phyloP scores from a whole-genome alignment of 352 stramenopile species.

The Phytopythium aichiense region DNA sequence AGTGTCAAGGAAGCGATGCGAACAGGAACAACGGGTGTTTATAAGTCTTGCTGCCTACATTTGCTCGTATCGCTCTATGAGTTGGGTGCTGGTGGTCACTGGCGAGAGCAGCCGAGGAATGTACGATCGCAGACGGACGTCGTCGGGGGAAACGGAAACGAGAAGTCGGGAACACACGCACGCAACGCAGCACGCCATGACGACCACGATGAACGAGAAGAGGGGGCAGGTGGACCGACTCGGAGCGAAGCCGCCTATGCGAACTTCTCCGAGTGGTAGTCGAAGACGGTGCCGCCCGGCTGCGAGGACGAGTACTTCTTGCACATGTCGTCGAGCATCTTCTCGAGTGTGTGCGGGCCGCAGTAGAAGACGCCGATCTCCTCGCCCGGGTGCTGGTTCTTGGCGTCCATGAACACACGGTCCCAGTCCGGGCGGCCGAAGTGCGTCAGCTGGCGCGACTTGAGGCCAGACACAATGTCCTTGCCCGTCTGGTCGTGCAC shows the following conservation, averaged over 20 bases:
- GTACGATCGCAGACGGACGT: slow-evolving; percentile 1
- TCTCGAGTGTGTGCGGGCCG: slow-evolving; percentile 72
- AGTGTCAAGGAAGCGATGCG: not conserved
- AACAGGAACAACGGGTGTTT: not conserved
- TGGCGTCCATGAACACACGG: slow-evolving; percentile 57
- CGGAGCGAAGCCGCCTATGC: slow-evolving; percentile 22
- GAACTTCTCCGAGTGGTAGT: slow-evolving; percentile 87
- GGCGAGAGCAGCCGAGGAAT: not conserved
- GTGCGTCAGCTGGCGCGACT: slow-evolving; percentile 79
- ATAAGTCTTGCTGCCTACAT: slow-evolving; percentile 3
- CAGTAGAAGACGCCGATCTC: slow-evolving; percentile 89
- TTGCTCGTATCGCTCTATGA: not conserved
- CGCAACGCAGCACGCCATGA: slow-evolving; percentile 4
- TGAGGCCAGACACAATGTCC: slow-evolving; percentile 78
- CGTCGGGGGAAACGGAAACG: not conserved
- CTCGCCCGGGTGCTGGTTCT: slow-evolving; percentile 42
- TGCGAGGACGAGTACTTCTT: slow-evolving; percentile 56
- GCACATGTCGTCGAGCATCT: slow-evolving; percentile 68
- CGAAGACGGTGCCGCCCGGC: slow-evolving; percentile 57
- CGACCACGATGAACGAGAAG: not conserved
- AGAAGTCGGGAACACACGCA: not conserved
- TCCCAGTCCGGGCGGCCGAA: slow-evolving; percentile 87
- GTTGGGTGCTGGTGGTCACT: not conserved
- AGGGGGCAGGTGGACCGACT: not conserved
- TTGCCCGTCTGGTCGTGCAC: slow-evolving; percentile 70